Percentiles rank a stretch among this genome's conserved stretches.
Evolutionary conservation across 1,139 yeast species (phyloP).

Genomic region (Pichia sp.): DNA sequence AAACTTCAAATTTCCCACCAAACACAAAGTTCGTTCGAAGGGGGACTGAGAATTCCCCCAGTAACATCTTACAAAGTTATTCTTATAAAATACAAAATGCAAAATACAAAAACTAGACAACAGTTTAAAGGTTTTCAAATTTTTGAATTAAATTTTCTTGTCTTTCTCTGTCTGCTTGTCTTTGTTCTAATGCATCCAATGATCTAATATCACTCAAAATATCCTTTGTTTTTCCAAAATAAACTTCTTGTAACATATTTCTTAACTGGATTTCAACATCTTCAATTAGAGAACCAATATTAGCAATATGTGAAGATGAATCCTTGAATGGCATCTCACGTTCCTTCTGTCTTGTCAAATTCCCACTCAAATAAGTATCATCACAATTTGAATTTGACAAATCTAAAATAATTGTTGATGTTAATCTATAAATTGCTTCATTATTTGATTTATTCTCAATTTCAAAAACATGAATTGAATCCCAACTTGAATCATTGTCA

Average conservation of each 20-base stretch:
- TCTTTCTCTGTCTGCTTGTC: constrained; percentile 36
- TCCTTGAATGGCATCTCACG: constrained; percentile 42
- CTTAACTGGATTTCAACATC: constrained; percentile 85
- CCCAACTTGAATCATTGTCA: constrained; percentile 27
- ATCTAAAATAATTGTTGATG: constrained; percentile 84
- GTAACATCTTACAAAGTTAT: not conserved
- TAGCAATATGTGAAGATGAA: constrained; percentile 63
- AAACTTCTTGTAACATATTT: constrained; percentile 84
- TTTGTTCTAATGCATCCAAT: constrained; percentile 37
- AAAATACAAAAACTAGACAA: not conserved
- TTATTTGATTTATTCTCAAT: constrained; percentile 39
- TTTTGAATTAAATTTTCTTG: constrained; percentile 50
- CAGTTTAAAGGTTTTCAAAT: constrained; percentile 25
- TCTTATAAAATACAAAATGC: not conserved
- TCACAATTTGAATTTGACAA: constrained; percentile 28
- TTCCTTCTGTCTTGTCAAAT: constrained; percentile 73
- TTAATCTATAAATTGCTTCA: constrained; percentile 61
- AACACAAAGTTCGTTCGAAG: not conserved
- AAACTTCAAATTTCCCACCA: too few species aligned
- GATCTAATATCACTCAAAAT: constrained; percentile 69
- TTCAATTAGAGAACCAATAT: constrained; percentile 80
- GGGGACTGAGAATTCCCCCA: not conserved
- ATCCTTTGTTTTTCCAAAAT: constrained; percentile 91
- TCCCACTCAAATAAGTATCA: constrained; percentile 59
- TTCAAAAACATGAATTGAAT: constrained; percentile 70